A percentile compares a stretch with the other conserved stretches of the same genome.
Conservation (phyloP, 2,329 filamentous ascomycete species). For the Elsinoe necatrix region DNA sequence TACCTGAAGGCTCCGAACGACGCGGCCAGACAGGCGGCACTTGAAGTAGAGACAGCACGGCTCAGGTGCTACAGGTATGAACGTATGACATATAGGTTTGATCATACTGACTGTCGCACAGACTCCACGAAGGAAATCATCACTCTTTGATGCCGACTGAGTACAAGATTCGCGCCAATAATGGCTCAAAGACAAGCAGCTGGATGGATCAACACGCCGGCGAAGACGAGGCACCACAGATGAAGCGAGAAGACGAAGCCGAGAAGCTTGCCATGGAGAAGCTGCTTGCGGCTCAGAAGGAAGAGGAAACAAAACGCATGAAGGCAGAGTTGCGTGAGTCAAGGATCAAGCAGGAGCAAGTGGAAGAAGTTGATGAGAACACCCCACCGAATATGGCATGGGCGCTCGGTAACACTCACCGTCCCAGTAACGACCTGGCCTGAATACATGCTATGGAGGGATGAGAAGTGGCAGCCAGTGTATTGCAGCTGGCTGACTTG, state of each 20-base stretch:
- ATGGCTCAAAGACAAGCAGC: background rate
- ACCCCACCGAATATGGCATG: background rate
- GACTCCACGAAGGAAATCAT: background rate
- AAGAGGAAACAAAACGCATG: background rate
- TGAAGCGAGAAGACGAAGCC: background rate
- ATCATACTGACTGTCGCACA: background rate
- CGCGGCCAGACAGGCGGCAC: background rate
- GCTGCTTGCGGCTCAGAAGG: background rate
- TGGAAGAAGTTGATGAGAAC: background rate
- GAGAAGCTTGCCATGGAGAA: background rate
- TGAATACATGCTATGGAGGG: background rate
- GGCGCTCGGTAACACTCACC: constrained; percentile 5
- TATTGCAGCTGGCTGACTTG: too few relatives aligned
- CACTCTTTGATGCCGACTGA: background rate
- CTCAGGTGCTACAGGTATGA: background rate
- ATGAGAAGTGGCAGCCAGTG: too few relatives aligned
- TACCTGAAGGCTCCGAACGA: background rate
- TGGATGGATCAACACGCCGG: background rate
- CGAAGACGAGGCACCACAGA: background rate
- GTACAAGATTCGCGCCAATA: background rate
- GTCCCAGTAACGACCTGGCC: background rate
- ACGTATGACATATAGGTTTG: background rate
- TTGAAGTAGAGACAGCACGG: background rate
- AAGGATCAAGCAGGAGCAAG: background rate
- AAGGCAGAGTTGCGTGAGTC: background rate